These are phyloP conservation scores for Camelina sativa DNA, from an alignment of 345 rosid genomes.

Conservation along the genomic window DNA sequence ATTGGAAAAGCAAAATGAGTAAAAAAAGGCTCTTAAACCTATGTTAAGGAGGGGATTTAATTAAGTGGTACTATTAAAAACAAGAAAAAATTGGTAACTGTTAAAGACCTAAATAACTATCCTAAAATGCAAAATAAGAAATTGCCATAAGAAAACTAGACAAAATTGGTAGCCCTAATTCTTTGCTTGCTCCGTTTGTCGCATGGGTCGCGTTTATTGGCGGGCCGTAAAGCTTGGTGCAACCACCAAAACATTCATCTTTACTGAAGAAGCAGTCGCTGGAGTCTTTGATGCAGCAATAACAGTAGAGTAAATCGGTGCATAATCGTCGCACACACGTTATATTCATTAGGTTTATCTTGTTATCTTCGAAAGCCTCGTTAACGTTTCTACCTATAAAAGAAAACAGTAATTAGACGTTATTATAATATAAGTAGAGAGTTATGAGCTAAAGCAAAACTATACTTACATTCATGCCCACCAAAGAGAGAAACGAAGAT, in stretches of 20 bases:
- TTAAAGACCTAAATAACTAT: background rate
- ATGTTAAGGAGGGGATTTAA: no score
- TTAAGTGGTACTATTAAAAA: conserved; percentile 6
- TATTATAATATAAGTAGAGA: background rate
- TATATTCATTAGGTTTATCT: background rate
- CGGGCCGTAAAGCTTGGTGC: background rate
- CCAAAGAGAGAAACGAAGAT: background rate
- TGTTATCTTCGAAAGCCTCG: background rate
- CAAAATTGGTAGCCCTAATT: background rate
- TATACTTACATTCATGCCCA: conserved; percentile 5
- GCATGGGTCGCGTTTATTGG: no score
- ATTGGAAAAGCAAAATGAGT: no score
- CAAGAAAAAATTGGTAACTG: background rate
- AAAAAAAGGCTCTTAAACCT: no score
- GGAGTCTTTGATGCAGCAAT: background rate
- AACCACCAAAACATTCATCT: background rate
- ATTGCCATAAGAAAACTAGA: background rate
- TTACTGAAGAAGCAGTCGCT: background rate
- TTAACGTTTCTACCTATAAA: background rate
- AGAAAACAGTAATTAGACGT: background rate
- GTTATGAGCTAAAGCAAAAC: background rate
- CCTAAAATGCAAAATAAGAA: background rate
- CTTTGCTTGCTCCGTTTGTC: background rate
- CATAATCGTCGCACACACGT: background rate
- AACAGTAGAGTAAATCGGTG: background rate